Percentiles rank a stretch among this genome's conserved stretches.
Evolutionary conservation across 2,329 filamentous ascomycete genomes (phyloP).

Genomic region (Venturia nashicola): DNA sequence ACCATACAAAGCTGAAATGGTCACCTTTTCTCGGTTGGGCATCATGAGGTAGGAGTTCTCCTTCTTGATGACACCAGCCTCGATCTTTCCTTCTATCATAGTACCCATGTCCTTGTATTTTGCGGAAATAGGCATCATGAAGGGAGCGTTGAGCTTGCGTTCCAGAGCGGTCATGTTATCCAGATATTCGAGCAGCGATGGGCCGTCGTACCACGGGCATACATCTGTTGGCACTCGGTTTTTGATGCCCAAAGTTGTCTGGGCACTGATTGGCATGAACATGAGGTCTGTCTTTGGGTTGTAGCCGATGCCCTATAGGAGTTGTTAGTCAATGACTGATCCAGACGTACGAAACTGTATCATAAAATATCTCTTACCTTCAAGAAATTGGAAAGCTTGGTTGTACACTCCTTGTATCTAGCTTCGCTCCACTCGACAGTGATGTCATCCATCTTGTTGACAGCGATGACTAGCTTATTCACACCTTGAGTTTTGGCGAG

Average conservation of each 20-base stretch:
- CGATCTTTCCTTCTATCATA: conserved; percentile 94
- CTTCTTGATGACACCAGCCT: conserved; percentile 90
- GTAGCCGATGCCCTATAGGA: conserved; percentile 67
- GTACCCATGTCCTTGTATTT: conserved; percentile 98
- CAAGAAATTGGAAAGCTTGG: conserved; percentile 68
- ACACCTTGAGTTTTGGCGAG: conserved; percentile 97
- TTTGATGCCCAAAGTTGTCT: conserved; percentile 78
- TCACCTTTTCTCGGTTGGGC: conserved; percentile 77
- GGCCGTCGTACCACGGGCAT: conserved; percentile 75
- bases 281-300: conserved; percentile 86
- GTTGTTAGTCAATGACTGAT: not conserved
- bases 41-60: conserved; percentile 79
- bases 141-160: conserved; percentile 91
- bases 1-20: conserved; percentile 77
- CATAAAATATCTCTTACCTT: not conserved
- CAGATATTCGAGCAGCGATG: conserved; percentile 89
- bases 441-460: conserved; percentile 99
- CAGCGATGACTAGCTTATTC: conserved; percentile 85
- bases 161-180: conserved; percentile 86
- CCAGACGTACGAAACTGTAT: not conserved
- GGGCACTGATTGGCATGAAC: conserved; percentile 94
- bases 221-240: conserved; percentile 66
- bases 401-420: conserved; percentile 84
- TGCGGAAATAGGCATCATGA: conserved; percentile 97
- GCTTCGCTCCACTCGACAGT: conserved; percentile 94